phyloP scores from a whole-genome alignment of 2,329 filamentous ascomycete species.

The Epichloe bromicola region DNA sequence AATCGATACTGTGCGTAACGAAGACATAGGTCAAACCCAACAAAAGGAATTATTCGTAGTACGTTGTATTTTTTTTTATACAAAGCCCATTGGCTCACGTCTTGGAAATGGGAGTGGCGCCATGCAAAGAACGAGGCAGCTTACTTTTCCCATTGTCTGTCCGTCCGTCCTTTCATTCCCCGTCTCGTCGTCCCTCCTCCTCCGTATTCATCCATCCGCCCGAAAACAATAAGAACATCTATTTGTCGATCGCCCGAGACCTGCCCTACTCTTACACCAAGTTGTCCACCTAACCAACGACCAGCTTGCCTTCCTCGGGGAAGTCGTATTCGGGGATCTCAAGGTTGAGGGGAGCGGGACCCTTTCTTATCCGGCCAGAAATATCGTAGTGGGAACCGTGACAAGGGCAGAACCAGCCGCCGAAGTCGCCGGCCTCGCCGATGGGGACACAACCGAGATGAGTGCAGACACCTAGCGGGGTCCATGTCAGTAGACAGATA shows the following conservation, averaged over 20 bases:
- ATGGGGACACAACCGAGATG: slow-evolving; percentile 99
- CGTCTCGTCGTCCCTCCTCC: slow-evolving; percentile 6
- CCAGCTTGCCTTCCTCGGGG: slow-evolving; percentile 72
- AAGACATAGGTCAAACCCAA: not conserved
- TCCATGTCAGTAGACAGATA: not conserved
- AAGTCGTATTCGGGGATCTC: slow-evolving; percentile 91
- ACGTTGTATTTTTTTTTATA: slow-evolving; percentile 23
- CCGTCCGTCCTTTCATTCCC: not conserved
- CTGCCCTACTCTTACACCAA: slow-evolving; percentile 11
- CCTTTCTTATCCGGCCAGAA: slow-evolving; percentile 94
- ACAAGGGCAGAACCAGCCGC: slow-evolving; percentile 99
- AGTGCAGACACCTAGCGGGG: slow-evolving; percentile 74
- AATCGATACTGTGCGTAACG: not conserved
- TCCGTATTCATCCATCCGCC: slow-evolving; percentile 8
- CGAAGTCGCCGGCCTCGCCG: slow-evolving; percentile 93
- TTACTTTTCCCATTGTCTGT: not conserved
- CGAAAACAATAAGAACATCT: slow-evolving; percentile 5
- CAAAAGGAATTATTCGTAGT: slow-evolving; percentile 10
- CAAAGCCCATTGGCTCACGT: slow-evolving; percentile 22
- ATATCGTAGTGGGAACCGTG: slow-evolving; percentile 99
- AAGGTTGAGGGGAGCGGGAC: slow-evolving; percentile 92
- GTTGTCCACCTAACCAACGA: slow-evolving; percentile 66
- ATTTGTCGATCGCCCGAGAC: slow-evolving; percentile 4
- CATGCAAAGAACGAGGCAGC: slow-evolving; percentile 9
- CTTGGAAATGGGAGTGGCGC: slow-evolving; percentile 20